phyloP scores from a whole-genome alignment of 2,329 filamentous ascomycete genomes.

The Fulvia fulva region DNA sequence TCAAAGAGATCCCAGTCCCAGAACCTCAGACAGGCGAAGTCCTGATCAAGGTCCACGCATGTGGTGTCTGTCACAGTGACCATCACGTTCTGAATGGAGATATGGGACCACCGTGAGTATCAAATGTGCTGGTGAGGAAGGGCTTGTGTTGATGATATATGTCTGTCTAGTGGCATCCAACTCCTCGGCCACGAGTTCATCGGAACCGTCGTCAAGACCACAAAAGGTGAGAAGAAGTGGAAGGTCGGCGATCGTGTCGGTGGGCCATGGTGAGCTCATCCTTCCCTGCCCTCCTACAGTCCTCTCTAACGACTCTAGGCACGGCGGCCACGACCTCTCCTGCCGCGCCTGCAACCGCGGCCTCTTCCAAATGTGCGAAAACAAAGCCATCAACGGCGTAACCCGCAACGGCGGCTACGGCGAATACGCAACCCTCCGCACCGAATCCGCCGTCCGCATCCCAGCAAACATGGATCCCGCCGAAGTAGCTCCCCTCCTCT shows the following conservation, averaged over 20 bases:
- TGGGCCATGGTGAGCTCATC: slow-evolving; percentile 49
- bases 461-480: slow-evolving; percentile 46
- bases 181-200: slow-evolving; percentile 64
- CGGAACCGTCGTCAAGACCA: slow-evolving; percentile 59
- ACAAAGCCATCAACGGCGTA: slow-evolving; percentile 61
- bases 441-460: slow-evolving; percentile 57
- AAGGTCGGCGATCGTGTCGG: slow-evolving; percentile 64
- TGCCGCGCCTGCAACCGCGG: slow-evolving; percentile 63
- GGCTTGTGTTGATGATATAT: slow-evolving; percentile 58
- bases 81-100: slow-evolving; percentile 51
- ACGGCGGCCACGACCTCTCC: slow-evolving; percentile 60
- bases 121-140: slow-evolving; percentile 24
- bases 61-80: slow-evolving; percentile 68
- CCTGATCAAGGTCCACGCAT: slow-evolving; percentile 67
- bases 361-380: slow-evolving; percentile 65
- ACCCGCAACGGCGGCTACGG: slow-evolving; percentile 60
- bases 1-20: slow-evolving; percentile 59
- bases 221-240: slow-evolving; percentile 55
- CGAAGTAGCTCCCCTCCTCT: slow-evolving; percentile 46
- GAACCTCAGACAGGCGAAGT: slow-evolving; percentile 56
- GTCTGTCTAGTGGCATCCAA: slow-evolving; percentile 41
- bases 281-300: neutral
- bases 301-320: slow-evolving; percentile 27
- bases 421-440: slow-evolving; percentile 58
- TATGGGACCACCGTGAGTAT: slow-evolving; percentile 49